Evolutionary conservation across 2,329 filamentous ascomycete genomes (phyloP).

Genomic region (Trichoderma polysporum): DNA sequence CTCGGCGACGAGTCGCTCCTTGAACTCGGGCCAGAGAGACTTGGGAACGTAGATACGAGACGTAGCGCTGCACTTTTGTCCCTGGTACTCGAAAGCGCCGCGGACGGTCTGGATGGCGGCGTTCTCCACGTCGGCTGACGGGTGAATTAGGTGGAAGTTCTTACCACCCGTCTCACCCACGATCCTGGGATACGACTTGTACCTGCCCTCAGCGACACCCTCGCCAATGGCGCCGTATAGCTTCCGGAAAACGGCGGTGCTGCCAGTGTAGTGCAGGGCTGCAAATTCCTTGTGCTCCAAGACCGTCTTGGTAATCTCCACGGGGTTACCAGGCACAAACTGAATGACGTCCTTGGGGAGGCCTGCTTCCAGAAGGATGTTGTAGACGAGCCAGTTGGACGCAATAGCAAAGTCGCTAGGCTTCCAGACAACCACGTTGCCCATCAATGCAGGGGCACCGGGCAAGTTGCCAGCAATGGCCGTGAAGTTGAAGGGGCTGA

Average conservation of each 20-base stretch:
- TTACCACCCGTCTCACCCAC: conserved; percentile 91
- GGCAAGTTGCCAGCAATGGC: conserved; percentile 88
- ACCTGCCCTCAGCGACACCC: conserved; percentile 78
- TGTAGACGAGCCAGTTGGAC: conserved; percentile 88
- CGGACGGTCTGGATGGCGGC: conserved; percentile 80
- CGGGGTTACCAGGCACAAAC: conserved; percentile 86
- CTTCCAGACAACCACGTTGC: conserved; percentile 96
- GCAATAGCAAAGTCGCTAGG: conserved; percentile 85
- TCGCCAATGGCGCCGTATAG: conserved; percentile 84
- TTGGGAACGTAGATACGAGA: conserved; percentile 76
- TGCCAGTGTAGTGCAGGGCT: conserved; percentile 92
- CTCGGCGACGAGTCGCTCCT: conserved; percentile 65
- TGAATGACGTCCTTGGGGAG: conserved; percentile 88
- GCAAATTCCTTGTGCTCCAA: conserved; percentile 79
- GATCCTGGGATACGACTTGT: conserved; percentile 81
- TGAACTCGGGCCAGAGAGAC: conserved; percentile 72
- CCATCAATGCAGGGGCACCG: conserved; percentile 79
- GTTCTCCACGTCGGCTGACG: conserved; percentile 73
- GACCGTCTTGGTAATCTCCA: conserved; percentile 75
- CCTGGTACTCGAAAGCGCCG: conserved; percentile 86
- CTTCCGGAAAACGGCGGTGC: conserved; percentile 84
- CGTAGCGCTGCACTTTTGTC: conserved; percentile 87
- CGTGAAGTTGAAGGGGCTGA: conserved; percentile 96
- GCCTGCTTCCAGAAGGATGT: conserved; percentile 87
- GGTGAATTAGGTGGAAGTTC: conserved; percentile 86